Percentiles rank a stretch among this genome's conserved stretches.
These are phyloP conservation scores for Colletotrichum gloeosporioides DNA, from an alignment of 2,329 filamentous ascomycete species.

Conservation along the genomic window DNA sequence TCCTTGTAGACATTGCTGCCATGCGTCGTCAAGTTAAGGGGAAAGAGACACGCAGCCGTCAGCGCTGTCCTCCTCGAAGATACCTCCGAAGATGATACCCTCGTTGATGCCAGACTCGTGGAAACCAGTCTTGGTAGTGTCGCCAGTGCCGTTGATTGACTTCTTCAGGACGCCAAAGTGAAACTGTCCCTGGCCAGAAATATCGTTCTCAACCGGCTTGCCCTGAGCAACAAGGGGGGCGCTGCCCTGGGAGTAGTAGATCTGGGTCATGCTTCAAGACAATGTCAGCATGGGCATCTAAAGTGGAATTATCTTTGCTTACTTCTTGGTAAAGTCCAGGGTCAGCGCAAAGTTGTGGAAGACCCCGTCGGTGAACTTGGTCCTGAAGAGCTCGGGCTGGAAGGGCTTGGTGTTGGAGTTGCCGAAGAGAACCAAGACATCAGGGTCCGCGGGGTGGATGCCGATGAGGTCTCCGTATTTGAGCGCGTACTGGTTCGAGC, in stretches of 20 bases:
- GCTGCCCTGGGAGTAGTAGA: slow-evolving; percentile 59
- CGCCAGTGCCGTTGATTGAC: slow-evolving; percentile 48
- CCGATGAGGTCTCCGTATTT: slow-evolving; percentile 60
- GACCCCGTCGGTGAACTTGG: slow-evolving; percentile 50
- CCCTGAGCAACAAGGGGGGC: slow-evolving; percentile 51
- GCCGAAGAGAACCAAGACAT: slow-evolving; percentile 50
- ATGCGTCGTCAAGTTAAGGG: not conserved
- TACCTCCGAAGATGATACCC: slow-evolving; percentile 55
- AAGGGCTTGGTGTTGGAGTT: slow-evolving; percentile 49
- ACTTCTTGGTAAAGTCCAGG: slow-evolving; percentile 62
- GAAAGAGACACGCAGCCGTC: slow-evolving; percentile 5
- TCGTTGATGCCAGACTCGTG: slow-evolving; percentile 56
- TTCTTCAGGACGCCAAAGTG: slow-evolving; percentile 70
- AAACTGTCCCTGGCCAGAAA: slow-evolving; percentile 63
- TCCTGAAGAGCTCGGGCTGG: slow-evolving; percentile 53
- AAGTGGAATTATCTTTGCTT: slow-evolving; percentile 23
- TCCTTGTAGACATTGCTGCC: not conserved
- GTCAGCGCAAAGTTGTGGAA: slow-evolving; percentile 69
- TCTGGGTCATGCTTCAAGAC: slow-evolving; percentile 53
- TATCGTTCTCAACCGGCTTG: slow-evolving; percentile 50
- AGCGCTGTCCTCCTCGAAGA: slow-evolving; percentile 57
- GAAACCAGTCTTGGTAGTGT: slow-evolving; percentile 47
- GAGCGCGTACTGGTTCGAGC: slow-evolving; percentile 57
- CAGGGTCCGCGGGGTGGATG: slow-evolving; percentile 35
- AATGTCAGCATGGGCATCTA: not conserved